Base-by-base conservation (phyloP, 1,284 basidiomycete species). In the Apiotrichum veenhuisii region DNA sequence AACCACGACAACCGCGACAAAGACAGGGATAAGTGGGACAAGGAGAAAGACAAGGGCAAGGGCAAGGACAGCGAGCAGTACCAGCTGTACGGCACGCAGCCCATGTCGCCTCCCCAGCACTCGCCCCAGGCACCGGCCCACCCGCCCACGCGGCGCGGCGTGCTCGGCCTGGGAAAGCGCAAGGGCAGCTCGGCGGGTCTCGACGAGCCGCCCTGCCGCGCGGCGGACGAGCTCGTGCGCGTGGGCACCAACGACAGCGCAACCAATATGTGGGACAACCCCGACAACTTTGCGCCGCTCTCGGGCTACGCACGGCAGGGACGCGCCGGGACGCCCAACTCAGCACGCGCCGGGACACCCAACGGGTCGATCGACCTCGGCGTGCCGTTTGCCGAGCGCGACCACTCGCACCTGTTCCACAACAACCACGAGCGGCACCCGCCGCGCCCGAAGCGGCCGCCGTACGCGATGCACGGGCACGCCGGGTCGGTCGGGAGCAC, bases 211-310 rank as follows among this genome's bases (percentile, higher is more conserved):
- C 37, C 37, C 37, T 17, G 8, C 8, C 17, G 8, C 4, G 12
- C 12, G 34, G 12, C 34, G 34, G 4, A 11, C 8, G 4, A 18
- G 15, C 43, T 25, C 12, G 12, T 15, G 44, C 25, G 44, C 17
- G 10, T 33, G 18, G 9, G 18, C 14, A 22, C 22, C 23, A 22
- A 15, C 10, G 25, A 26, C 14, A 44, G 25, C 26, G 17, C 8
- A 10, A 11, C 41, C 18, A 42, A 12, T 23, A n/a, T 27, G 17
- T 46, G 44, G 44, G 18, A 22, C n/a, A 26, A 46, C 30, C 18
- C 44, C 9, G 27, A 46, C 25, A 46, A 20, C 44, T 46, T 46
- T 46, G 44, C 44, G 44, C 44, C 44, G 44, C 18, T 46, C 5
- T n/a, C 27, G 18, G 44, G 44, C 8, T n/a, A 33, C 12, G 44